Conservation (phyloP, 441 rosid genomes). For the Jatropha podagrica region DNA sequence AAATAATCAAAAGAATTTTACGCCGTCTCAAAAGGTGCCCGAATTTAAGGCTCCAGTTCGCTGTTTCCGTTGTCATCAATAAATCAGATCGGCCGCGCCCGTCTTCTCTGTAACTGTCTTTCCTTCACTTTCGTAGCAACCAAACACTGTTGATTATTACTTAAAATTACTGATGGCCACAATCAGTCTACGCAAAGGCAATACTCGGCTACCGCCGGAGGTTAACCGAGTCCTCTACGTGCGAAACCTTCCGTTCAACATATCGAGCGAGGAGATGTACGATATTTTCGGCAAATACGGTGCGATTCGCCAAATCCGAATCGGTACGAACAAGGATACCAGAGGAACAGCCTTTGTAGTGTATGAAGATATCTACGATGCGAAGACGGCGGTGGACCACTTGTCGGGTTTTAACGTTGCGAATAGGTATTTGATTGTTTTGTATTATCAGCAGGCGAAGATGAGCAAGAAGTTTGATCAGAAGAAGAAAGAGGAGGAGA, state of each 20-base stretch:
- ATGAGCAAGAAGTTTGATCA: constrained; percentile 97
- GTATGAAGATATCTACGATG: constrained; percentile 95
- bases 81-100: too few relatives aligned
- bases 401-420: constrained; percentile 98
- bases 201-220: constrained; percentile 92
- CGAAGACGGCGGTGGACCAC: constrained; percentile 95
- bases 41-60: too few relatives aligned
- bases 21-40: too few relatives aligned
- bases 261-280: constrained; percentile 98
- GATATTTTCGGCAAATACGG: constrained; percentile 98
- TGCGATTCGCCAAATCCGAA: constrained; percentile 89
- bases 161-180: constrained; percentile 42
- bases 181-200: constrained; percentile 75
- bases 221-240: constrained; percentile 92
- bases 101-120: background rate
- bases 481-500: constrained; percentile 94
- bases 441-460: constrained; percentile 92
- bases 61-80: too few relatives aligned
- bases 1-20: too few relatives aligned
- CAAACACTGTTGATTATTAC: background rate
- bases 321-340: constrained; percentile 84
- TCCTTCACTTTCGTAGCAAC: constrained; percentile 19
- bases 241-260: constrained; percentile 94
- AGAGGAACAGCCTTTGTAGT: constrained; percentile 93
- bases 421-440: constrained; percentile 79